These are phyloP conservation scores for Xylaria palmicola DNA, from an alignment of 495 filamentous ascomycete genomes.

Conservation along the genomic window DNA sequence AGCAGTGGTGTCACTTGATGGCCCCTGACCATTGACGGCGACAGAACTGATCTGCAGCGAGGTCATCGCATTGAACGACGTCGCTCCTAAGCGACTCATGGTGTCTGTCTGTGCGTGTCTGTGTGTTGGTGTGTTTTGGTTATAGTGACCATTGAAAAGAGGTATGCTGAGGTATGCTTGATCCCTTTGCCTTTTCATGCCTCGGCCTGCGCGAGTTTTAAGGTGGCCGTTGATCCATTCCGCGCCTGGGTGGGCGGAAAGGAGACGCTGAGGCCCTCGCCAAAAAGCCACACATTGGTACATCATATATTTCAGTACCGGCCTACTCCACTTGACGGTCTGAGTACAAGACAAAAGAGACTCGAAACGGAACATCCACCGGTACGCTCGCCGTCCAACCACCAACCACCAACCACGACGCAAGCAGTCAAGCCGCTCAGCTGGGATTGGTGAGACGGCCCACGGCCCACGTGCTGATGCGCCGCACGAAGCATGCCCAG, in stretches of 20 bases:
- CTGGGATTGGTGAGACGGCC: not conserved
- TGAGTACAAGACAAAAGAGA: no score
- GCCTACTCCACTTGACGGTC: not conserved
- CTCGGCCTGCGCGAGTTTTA: not conserved
- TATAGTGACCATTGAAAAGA: no score
- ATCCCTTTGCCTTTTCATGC: no score
- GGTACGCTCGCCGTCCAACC: not conserved
- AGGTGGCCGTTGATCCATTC: not conserved
- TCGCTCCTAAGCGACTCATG: not conserved
- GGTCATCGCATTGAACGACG: not conserved
- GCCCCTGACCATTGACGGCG: not conserved
- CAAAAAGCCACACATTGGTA: not conserved
- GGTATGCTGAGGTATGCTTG: no score
- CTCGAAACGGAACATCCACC: not conserved
- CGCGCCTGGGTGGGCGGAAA: not conserved
- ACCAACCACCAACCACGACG: no score
- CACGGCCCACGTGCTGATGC: not conserved
- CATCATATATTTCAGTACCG: not conserved
- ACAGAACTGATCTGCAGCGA: not conserved
- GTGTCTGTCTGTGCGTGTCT: no score
- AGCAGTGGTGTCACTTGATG: not conserved
- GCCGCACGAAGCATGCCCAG: not conserved
- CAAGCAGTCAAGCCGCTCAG: not conserved
- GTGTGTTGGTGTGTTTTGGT: no score
- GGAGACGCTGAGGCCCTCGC: not conserved